A percentile compares a stretch with the other conserved stretches of the same genome.
Conservation (phyloP, 352 stramenopile species). For the Phytophthora pseudosyringae region DNA sequence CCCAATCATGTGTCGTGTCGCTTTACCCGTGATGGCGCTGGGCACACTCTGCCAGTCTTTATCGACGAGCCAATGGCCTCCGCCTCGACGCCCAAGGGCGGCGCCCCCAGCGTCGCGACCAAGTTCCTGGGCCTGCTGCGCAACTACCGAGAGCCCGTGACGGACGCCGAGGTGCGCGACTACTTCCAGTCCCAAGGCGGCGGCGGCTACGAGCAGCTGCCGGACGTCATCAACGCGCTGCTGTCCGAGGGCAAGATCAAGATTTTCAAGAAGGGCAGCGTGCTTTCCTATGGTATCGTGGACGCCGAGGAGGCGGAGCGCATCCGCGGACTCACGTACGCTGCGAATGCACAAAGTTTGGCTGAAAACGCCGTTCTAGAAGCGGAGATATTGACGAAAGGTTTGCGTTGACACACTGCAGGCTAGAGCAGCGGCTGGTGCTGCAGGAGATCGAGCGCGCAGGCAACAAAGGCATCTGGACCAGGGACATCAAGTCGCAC, state of each 20-base stretch:
- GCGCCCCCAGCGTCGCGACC: conserved; percentile 50
- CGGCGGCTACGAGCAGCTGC: conserved; percentile 85
- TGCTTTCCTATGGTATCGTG: conserved; percentile 86
- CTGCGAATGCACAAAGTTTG: conserved; percentile 7
- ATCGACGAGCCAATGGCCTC: conserved; percentile 37
- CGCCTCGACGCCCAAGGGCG: conserved; percentile 27
- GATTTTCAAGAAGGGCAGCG: conserved; percentile 89
- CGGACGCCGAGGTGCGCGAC: conserved; percentile 80
- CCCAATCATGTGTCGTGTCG: conserved; percentile 37
- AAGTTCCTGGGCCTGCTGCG: conserved; percentile 81
- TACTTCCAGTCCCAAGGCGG: conserved; percentile 70
- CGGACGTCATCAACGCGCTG: conserved; percentile 83
- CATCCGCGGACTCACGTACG: conserved; percentile 84
- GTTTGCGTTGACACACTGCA: conserved; percentile 40
- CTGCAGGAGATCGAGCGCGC: conserved; percentile 96
- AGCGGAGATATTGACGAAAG: conserved; percentile 9
- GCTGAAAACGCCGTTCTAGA: conserved; percentile 3
- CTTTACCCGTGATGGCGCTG: conserved; percentile 18
- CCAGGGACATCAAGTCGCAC: conserved; percentile 97
- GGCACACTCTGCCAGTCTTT: conserved; percentile 30
- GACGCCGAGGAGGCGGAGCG: conserved; percentile 85
- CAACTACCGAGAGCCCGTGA: conserved; percentile 83
- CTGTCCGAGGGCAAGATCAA: conserved; percentile 90
- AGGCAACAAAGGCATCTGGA: conserved; percentile 99
- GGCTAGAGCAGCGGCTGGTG: conserved; percentile 85